Percentiles rank a stretch among this genome's conserved stretches.
Evolutionary conservation across 116 monocot genomes (phyloP).

Genomic region (Phalaenopsis hybrid): DNA sequence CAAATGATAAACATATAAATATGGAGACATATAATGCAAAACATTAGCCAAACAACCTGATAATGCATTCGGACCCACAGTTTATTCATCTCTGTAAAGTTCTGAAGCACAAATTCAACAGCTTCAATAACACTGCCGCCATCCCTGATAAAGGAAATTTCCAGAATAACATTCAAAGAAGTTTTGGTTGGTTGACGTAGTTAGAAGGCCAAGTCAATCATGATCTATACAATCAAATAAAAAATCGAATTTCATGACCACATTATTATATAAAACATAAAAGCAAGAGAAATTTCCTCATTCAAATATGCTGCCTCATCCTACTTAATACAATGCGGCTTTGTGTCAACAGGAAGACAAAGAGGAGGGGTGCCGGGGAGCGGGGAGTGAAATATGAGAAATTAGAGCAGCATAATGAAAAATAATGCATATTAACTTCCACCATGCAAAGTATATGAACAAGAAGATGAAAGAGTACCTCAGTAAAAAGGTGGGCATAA

Average conservation of each 20-base stretch:
- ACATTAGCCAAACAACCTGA: slow-evolving; percentile 54
- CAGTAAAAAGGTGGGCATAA: neutral
- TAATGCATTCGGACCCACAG: slow-evolving; percentile 99
- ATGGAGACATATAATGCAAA: slow-evolving; percentile 11
- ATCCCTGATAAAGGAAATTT: slow-evolving; percentile 44
- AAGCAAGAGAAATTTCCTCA: neutral
- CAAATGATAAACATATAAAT: neutral
- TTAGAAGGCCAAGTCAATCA: neutral
- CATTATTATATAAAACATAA: neutral
- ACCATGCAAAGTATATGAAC: too few relatives aligned
- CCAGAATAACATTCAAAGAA: neutral
- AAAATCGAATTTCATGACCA: neutral
- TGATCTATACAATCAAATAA: neutral
- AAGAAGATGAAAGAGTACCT: neutral
- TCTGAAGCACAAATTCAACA: slow-evolving; percentile 97
- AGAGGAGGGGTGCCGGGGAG: too few relatives aligned
- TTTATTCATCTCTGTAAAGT: slow-evolving; percentile 99
- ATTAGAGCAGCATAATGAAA: too few relatives aligned
- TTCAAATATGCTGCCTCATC: neutral
- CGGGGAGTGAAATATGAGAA: too few relatives aligned
- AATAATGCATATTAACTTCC: too few relatives aligned
- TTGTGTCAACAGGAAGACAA: neutral
- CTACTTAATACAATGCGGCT: neutral
- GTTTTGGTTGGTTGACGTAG: neutral
- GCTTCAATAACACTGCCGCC: slow-evolving; percentile 68